Evolutionary conservation across 371 early-diverging fungal genomes (phyloP), one percentile per base, ranked within the genome.

Genomic region (Apophysomyces ossiformis): DNA sequence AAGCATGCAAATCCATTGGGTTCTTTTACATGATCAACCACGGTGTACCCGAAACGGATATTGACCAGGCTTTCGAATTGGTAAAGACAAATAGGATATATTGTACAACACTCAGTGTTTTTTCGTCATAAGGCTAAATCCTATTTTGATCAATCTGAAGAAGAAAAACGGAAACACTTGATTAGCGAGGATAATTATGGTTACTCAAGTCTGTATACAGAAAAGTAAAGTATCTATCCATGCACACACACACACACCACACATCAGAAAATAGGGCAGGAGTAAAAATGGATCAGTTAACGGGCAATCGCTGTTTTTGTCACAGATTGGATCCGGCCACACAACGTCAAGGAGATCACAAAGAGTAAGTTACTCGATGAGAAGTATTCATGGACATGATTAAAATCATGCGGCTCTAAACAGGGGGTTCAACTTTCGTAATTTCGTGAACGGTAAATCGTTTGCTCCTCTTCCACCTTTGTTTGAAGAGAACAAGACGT

Each of bases 21-120:
- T 89, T 89, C 71, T 86, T 89, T 58, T 89, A 86, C 58, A 77
- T 88, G 64, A 77, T 79, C 58, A 84, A 89, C 65, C 88, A 88
- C 57, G 85, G 79, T 35, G 65, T 89, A 26, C 21, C 54, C 21
- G 65, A 78, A 37, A 63, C 66, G 36, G 69, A 79, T 26, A 81
- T 89, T 56, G 78, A 86, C 41, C 64, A 64, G n/a, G 84, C 87
- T 43, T 88, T 89, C 69, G 74, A 66, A 35, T 35, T 81, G 71
- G 85, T 81, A 68, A 73, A 67, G 12, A 41, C n/a, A 54, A 43
- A 37, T 4, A 4, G 4, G 26, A 37, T n/a, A 35, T 16, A 60
- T 44, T 21, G 0, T 60, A 46, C 4, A 8, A 4, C 41, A 13
- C 8, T 11, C 1, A 13, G 41, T 41, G 2, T 41, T 13, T 11